Evolutionary conservation across 345 rosid species (phyloP).

Genomic region (Ceriops decandra): DNA sequence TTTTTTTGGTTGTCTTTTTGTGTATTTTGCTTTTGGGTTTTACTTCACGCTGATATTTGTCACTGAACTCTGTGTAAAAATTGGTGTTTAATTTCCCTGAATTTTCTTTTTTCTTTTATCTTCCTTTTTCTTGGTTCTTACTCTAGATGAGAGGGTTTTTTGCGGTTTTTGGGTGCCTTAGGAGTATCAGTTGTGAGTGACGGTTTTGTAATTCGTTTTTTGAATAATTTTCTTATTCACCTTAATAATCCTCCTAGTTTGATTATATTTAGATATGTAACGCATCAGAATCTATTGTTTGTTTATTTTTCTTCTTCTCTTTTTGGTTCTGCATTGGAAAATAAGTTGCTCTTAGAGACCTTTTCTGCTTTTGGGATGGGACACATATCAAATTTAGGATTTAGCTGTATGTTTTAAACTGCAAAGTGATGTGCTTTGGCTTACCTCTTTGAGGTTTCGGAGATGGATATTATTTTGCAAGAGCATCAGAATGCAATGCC

Average conservation of each 20-base stretch:
- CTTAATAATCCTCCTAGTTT: too few relatives aligned
- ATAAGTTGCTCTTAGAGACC: too few relatives aligned
- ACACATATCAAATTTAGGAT: background rate
- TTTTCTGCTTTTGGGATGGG: too few relatives aligned
- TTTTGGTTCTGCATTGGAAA: too few relatives aligned
- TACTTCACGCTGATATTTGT: background rate
- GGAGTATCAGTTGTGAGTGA: background rate
- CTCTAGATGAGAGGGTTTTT: too few relatives aligned
- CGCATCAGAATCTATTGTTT: too few relatives aligned
- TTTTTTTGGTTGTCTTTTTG: background rate
- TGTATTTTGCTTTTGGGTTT: too few relatives aligned
- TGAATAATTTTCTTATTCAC: too few relatives aligned
- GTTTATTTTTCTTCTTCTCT: too few relatives aligned
- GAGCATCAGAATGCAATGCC: constrained; percentile 80
- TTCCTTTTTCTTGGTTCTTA: background rate
- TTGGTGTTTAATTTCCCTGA: background rate
- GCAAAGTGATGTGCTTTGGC: background rate
- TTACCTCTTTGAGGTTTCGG: constrained; percentile 54
- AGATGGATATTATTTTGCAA: constrained; percentile 88
- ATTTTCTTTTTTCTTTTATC: background rate
- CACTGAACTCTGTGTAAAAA: background rate
- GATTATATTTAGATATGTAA: too few relatives aligned
- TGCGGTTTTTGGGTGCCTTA: background rate
- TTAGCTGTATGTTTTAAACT: background rate
- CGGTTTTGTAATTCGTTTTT: too few relatives aligned